These are phyloP conservation scores for Daldinia decipiens DNA, from an alignment of 495 filamentous ascomycete genomes.

Conservation along the genomic window DNA sequence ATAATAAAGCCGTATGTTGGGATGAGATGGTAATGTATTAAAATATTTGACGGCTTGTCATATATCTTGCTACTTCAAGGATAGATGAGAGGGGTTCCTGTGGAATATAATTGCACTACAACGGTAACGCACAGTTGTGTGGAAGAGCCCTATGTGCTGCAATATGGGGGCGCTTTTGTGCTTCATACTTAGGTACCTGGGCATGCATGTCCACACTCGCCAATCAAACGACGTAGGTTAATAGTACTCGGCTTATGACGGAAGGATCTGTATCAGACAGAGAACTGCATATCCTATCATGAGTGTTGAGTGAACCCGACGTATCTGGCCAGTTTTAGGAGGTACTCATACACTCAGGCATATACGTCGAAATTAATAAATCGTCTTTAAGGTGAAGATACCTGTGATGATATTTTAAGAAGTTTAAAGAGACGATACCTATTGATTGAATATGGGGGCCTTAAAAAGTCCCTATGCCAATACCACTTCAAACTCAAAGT, in stretches of 20 bases:
- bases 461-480: slow-evolving; percentile 16
- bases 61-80: background rate
- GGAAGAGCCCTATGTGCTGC: background rate
- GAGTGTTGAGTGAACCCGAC: no score
- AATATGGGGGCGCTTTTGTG: background rate
- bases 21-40: background rate
- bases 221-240: background rate
- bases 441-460: background rate
- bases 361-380: background rate
- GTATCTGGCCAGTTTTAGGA: background rate
- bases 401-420: background rate
- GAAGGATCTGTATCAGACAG: background rate
- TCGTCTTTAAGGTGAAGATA: no score
- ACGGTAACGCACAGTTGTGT: slow-evolving; percentile 15
- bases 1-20: background rate
- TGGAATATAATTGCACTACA: background rate
- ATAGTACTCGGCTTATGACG: background rate
- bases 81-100: no score
- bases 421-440: background rate
- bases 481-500: slow-evolving; percentile 44
- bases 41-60: background rate
- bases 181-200: background rate
- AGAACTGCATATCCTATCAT: no score
- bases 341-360: background rate
- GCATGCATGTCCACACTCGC: background rate